Conservation (phyloP, 148 eudicot species). For the Vaccinium vitisidaea region DNA sequence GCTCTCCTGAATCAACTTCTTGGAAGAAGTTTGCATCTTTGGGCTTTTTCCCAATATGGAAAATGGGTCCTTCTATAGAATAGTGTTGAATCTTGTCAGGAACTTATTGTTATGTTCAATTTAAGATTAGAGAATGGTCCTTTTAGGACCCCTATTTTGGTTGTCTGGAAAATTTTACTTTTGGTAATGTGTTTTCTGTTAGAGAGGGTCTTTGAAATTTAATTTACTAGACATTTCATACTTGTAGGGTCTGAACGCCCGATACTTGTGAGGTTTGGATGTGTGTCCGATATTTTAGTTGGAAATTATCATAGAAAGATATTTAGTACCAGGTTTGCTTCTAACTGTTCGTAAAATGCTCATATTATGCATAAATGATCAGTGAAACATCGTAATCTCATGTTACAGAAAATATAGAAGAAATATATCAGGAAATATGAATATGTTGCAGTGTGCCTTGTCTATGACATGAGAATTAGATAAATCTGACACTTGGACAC, state of each 20-base stretch:
- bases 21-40: not conserved
- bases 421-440: not conserved
- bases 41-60: not conserved
- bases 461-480: not conserved
- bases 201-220: not conserved
- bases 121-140: not conserved
- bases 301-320: not conserved
- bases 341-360: not conserved
- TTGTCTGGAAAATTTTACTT: not conserved
- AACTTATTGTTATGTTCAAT: not conserved
- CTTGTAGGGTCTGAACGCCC: not conserved
- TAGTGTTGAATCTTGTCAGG: not conserved
- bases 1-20: not conserved
- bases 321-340: not conserved
- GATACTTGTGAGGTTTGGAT: not conserved
- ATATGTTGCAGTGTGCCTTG: not conserved
- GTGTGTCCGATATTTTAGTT: not conserved
- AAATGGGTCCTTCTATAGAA: not conserved
- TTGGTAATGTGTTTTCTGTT: not conserved
- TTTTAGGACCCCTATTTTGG: not conserved
- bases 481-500: not conserved
- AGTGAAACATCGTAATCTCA: not conserved
- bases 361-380: not conserved
- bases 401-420: not conserved
- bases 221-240: not conserved